phyloP scores from a whole-genome alignment of 306 rosid species.

The Albizia julibrissin region DNA sequence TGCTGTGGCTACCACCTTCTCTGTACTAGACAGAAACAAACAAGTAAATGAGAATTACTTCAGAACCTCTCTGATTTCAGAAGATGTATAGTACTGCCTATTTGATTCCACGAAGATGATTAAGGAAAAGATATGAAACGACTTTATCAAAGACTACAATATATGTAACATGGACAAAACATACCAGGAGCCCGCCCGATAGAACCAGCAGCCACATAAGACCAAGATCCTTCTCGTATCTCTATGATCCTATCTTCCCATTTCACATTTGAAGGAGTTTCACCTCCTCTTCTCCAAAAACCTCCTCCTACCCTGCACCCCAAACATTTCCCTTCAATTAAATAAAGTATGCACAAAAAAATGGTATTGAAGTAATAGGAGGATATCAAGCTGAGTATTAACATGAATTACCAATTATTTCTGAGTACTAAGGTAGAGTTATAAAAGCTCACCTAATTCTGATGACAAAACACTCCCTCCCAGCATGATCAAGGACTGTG shows the following conservation, averaged over 20 bases:
- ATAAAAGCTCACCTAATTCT: constrained; percentile 62
- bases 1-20: constrained; percentile 85
- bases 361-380: background rate
- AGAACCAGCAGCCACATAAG: constrained; percentile 81
- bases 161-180: constrained; percentile 35
- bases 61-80: background rate
- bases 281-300: constrained; percentile 95
- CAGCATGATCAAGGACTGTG: constrained; percentile 91
- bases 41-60: constrained; percentile 28
- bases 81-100: background rate
- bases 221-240: constrained; percentile 95
- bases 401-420: background rate
- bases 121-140: constrained; percentile 12
- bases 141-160: background rate
- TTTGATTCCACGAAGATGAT: background rate
- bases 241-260: constrained; percentile 89
- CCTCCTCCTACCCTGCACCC: constrained; percentile 81
- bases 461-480: constrained; percentile 91
- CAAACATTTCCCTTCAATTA: constrained; percentile 8
- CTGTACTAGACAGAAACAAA: constrained; percentile 77
- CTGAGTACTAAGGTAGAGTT: background rate
- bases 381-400: background rate
- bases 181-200: constrained; percentile 90
- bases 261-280: constrained; percentile 75
- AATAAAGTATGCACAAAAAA: background rate